Base-by-base conservation (phyloP, 139 green algal genomes). In the Closterium sp. region DNA sequence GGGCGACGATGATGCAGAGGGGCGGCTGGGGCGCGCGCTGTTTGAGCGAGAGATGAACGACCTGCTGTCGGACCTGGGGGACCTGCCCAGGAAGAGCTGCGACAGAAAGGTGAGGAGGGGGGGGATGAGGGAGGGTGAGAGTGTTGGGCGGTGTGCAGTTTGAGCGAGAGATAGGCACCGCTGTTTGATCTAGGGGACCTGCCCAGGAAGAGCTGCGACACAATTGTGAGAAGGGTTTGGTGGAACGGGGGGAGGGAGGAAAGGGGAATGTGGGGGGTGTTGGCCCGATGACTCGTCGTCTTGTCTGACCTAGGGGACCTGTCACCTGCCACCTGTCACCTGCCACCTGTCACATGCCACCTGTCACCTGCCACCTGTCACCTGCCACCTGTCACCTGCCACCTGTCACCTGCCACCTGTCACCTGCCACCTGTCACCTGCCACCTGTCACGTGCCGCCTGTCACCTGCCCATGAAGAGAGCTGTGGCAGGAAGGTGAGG, bases 41-140 rank as follows among this genome's bases (percentile, higher is more conserved):
- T 99, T 99, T 93, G 94, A 98, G 94, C 93, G 94, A 66, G 98
- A 99, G 95, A 96, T 99, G 92, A 95, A 95, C 55, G 95, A 98
- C 89, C 96, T 99, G 92, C 92, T 99, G 90, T 88, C 96, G 31
- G 97, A 99, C 92, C 94, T 99, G 90, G 97, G 97, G 85, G 96
- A 98, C 84, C 98, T 98, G 90, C 97, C 97, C n/a, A 90, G 94
- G 86, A 94, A 96, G 85, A 95, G 91, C 12, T 97, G 95, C 91
- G 97, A 98, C 94, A 90, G 97, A 10, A 97, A 98, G 93, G 96
- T 94, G 76, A 66, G 86, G 92, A 33, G 28, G 16, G n/a, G 5
- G 76, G 2, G 76, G 76, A 16, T 1, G n/a, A 5, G 55, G n/a
- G 28, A 64, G 86, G 55, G 33, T 64, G 8, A 85, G 33, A 21